Evolutionary conservation across 2,329 filamentous ascomycete genomes (phyloP).

Genomic region (Trichoderma semiorbis): DNA sequence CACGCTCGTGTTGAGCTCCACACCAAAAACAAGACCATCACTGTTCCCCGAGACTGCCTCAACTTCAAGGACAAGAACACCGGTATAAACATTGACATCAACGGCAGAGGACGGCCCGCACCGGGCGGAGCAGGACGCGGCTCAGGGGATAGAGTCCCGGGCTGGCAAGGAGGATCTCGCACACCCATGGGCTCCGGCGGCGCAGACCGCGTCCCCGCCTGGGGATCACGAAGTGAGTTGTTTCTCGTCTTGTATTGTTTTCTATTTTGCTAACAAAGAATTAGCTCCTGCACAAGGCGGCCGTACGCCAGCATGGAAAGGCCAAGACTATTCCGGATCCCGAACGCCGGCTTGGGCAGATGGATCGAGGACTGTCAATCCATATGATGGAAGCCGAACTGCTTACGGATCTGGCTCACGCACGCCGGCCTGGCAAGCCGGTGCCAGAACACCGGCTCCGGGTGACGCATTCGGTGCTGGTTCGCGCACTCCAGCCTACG

Average conservation of each 20-base stretch:
- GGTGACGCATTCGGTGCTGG: conserved; percentile 62
- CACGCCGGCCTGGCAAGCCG: conserved; percentile 76
- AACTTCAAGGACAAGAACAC: conserved; percentile 81
- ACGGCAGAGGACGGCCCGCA: conserved; percentile 41
- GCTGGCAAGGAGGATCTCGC: conserved; percentile 64
- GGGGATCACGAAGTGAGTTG: conserved; percentile 66
- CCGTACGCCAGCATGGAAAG: conserved; percentile 62
- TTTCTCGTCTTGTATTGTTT: not conserved
- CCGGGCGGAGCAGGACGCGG: conserved; percentile 44
- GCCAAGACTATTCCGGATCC: conserved; percentile 49
- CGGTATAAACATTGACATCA: conserved; percentile 73
- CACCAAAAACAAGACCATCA: conserved; percentile 88
- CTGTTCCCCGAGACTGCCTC: conserved; percentile 76
- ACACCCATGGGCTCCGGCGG: conserved; percentile 62
- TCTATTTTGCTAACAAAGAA: conserved; percentile 26
- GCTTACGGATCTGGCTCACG: conserved; percentile 72
- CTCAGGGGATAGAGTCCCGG: conserved; percentile 45
- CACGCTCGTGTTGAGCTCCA: conserved; percentile 89
- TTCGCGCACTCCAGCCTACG: conserved; percentile 66
- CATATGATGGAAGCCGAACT: conserved; percentile 71
- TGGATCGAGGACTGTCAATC: conserved; percentile 64
- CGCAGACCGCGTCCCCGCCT: conserved; percentile 71
- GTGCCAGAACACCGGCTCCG: conserved; percentile 64
- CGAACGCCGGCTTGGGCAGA: conserved; percentile 70
- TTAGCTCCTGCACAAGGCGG: conserved; percentile 55